These are phyloP conservation scores for Aureobasidium mangrovei DNA, from an alignment of 2,329 filamentous ascomycete genomes.

Conservation along the genomic window DNA sequence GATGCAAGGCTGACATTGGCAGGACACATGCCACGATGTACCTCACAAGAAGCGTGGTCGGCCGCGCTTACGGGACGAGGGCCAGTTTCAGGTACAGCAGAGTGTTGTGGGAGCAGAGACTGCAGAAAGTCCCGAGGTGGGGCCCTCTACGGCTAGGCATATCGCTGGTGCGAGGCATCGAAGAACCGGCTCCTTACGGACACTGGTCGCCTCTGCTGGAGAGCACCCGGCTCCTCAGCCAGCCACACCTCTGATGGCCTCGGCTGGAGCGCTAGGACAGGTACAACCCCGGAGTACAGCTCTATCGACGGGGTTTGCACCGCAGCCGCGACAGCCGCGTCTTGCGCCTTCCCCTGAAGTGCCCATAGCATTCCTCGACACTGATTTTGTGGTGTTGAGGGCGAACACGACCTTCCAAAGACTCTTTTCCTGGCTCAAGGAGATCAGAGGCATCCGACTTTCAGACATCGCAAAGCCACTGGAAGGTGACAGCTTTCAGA, in stretches of 20 bases:
- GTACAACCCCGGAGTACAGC: background rate
- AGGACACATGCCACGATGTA: conserved; percentile 73
- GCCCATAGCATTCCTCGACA: conserved; percentile 36
- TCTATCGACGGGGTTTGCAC: background rate
- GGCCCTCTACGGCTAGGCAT: conserved; percentile 14
- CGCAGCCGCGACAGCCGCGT: background rate
- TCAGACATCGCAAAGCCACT: conserved; percentile 35
- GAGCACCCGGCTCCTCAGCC: background rate
- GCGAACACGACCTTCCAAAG: conserved; percentile 36
- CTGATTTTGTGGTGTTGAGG: conserved; percentile 40
- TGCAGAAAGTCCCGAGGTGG: background rate
- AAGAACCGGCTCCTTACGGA: conserved; percentile 27
- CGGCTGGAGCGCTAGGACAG: background rate
- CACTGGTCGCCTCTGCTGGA: conserved; percentile 20
- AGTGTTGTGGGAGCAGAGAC: background rate
- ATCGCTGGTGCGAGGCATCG: conserved; percentile 22
- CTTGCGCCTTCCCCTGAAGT: conserved; percentile 13
- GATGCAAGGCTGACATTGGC: conserved; percentile 18
- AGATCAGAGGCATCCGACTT: conserved; percentile 33
- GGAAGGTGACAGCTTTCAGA: conserved; percentile 35
- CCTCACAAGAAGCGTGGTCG: conserved; percentile 79
- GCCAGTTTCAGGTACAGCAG: conserved; percentile 12
- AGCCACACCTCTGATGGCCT: background rate
- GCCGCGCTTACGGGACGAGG: conserved; percentile 65
- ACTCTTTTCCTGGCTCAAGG: conserved; percentile 32